Percentiles rank a stretch among this genome's conserved stretches.
Conservation (phyloP, 1,284 basidiomycete species). For the Sanghuangporus baumii region DNA sequence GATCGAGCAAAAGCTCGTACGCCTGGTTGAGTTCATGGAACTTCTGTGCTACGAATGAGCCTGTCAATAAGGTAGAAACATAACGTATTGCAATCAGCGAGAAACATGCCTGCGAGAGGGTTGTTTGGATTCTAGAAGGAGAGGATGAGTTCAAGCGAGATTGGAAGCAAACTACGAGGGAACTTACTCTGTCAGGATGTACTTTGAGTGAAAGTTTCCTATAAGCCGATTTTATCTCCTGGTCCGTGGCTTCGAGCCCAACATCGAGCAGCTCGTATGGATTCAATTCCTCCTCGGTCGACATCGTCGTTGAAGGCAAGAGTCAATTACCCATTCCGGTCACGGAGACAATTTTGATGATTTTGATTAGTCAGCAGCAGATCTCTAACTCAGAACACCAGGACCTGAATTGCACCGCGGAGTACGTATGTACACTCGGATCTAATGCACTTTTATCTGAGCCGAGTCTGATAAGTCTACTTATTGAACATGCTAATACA, state of each 20-base stretch:
- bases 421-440: no score
- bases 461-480: no score
- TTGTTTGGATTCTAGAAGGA: slow-evolving; percentile 65
- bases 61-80: background rate
- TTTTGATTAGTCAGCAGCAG: background rate
- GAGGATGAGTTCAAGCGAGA: slow-evolving; percentile 23
- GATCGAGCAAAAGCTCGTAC: slow-evolving; percentile 82
- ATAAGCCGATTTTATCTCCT: slow-evolving; percentile 82
- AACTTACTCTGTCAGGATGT: slow-evolving; percentile 79
- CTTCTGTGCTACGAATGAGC: slow-evolving; percentile 49
- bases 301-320: background rate
- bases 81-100: background rate
- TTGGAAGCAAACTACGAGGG: slow-evolving; percentile 19
- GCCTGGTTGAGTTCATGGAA: slow-evolving; percentile 87
- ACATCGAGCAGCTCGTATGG: slow-evolving; percentile 77
- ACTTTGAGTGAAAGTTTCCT: slow-evolving; percentile 79
- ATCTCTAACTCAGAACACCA: background rate
- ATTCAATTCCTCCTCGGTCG: slow-evolving; percentile 47
- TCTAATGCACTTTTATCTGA: no score
- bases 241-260: slow-evolving; percentile 64
- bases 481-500: no score
- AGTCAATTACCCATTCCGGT: background rate
- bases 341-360: background rate
- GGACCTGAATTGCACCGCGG: no score
- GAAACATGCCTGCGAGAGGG: slow-evolving; percentile 60